Conservation (phyloP, 495 filamentous ascomycete genomes). For the Paragyromitra xinjiangensis region DNA sequence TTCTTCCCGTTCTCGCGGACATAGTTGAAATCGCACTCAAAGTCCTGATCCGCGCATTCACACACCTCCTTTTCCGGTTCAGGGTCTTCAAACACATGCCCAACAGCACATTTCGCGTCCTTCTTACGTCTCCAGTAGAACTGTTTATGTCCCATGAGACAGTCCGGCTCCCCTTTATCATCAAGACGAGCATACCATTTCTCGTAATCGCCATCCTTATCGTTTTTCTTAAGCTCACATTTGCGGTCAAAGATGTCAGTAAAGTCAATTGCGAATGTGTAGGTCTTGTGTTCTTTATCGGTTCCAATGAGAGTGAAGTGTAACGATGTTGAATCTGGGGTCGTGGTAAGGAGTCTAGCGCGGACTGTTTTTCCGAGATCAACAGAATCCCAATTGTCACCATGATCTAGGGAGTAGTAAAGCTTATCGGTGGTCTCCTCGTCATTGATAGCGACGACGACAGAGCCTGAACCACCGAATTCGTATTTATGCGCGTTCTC, state of each 20-base stretch:
- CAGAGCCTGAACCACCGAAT: conserved; percentile 88
- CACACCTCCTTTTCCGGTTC: conserved; percentile 71
- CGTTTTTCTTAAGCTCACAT: conserved; percentile 69
- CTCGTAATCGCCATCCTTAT: conserved; percentile 72
- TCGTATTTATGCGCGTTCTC: conserved; percentile 92
- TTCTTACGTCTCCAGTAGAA: conserved; percentile 81
- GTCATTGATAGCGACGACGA: conserved; percentile 82
- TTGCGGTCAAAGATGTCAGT: conserved; percentile 78
- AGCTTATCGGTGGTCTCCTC: conserved; percentile 70
- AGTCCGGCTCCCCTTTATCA: conserved; percentile 79
- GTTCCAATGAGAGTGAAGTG: conserved; percentile 81
- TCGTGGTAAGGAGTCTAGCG: conserved; percentile 79
- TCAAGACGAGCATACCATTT: conserved; percentile 84
- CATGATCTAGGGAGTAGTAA: conserved; percentile 85
- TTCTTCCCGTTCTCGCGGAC: conserved; percentile 65
- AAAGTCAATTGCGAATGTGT: conserved; percentile 82
- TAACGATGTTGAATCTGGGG: conserved; percentile 85
- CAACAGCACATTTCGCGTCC: conserved; percentile 86
- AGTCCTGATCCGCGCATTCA: conserved; percentile 82
- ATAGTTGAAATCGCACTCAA: conserved; percentile 95
- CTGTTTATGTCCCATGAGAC: conserved; percentile 94
- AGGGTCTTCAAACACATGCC: conserved; percentile 81
- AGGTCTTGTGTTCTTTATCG: conserved; percentile 60
- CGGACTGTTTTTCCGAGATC: conserved; percentile 69
- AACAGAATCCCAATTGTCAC: conserved; percentile 75